Evolutionary conservation across 2,329 filamentous ascomycete species (phyloP), one percentile per base, ranked within the genome.

Genomic region (Epichloe typhina): DNA sequence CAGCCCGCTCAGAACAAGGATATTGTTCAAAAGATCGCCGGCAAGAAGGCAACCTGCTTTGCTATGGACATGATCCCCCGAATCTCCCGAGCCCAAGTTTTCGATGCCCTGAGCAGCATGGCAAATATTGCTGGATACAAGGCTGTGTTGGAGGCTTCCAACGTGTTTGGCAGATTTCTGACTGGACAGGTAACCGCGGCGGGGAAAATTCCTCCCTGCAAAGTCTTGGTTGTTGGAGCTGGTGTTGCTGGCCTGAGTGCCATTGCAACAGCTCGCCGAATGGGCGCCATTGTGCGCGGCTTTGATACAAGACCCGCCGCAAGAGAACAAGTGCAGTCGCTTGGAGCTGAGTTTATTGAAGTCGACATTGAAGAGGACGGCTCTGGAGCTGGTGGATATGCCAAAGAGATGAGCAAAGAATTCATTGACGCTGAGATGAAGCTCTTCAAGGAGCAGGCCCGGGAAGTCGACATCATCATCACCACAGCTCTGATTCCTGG

Each of bases 121-220:
- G 88, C 89, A 53, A 95, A 95, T 59, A 95, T 95, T 69, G 87
- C 88, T 21, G 89, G 89, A 0, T 95, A 95, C 70, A 95, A 94
- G 67, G 89, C 88, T 40, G 87, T 95, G 1, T 72, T 95, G 42
- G 88, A 95, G 66, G 89, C 88, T 1, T 90, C 87, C 13, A 95
- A 95, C 66, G 82, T 85, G 55, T 95, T 94, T 66, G 88, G 88
- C 49, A 81, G 88, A 44, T 95, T 94, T 62, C 69, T 95, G 57
- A 94, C 88, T 12, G 89, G 88, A 31, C 89, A 95, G 64, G 86
- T 90, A 15, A 95, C 89, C 4, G 89, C 89, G 48, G 89, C 89
- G 50, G 89, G 89, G 45, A 82, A 93, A 74, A 93, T 95, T 36
- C 88, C 89, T 0, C 88, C 88, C 4, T 88, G 86, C 64, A 95